Conservation (phyloP, 805 yeast species). For the Saccharomycopsis amapae region DNA sequence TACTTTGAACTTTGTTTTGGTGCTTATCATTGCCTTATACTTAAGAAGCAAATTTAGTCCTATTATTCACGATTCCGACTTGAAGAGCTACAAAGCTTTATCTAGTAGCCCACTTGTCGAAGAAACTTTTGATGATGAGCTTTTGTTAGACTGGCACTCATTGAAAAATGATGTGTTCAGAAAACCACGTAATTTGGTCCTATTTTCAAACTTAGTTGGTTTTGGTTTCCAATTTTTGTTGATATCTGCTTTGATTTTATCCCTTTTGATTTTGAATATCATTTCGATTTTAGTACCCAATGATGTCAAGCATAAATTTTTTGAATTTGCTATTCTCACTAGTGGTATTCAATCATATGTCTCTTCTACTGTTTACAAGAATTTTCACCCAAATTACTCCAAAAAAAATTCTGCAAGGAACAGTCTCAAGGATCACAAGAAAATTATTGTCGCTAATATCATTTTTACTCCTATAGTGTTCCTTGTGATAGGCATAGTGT, state of each 20-base stretch:
- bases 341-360: slow-evolving; percentile 20
- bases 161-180: slow-evolving; percentile 14
- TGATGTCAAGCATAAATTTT: slow-evolving; percentile 11
- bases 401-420: background rate
- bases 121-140: background rate
- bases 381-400: slow-evolving; percentile 1
- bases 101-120: background rate
- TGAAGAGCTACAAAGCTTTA: background rate
- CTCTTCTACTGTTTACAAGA: slow-evolving; percentile 12
- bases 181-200: slow-evolving; percentile 7
- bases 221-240: slow-evolving; percentile 11
- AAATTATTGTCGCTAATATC: slow-evolving; percentile 20
- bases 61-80: background rate
- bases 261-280: slow-evolving; percentile 4
- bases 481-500: slow-evolving; percentile 11
- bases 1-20: slow-evolving; percentile 18
- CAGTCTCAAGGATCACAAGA: slow-evolving; percentile 3
- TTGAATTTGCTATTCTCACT: slow-evolving; percentile 2
- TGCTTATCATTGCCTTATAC: slow-evolving; percentile 1
- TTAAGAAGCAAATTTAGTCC: background rate
- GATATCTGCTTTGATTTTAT: background rate
- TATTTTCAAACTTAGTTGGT: slow-evolving; percentile 14
- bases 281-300: slow-evolving; percentile 9
- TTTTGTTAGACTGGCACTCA: slow-evolving; percentile 7
- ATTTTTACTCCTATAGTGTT: slow-evolving; percentile 23